Conservation (phyloP, 495 filamentous ascomycete species). For the Penicillium maclennaniae region DNA sequence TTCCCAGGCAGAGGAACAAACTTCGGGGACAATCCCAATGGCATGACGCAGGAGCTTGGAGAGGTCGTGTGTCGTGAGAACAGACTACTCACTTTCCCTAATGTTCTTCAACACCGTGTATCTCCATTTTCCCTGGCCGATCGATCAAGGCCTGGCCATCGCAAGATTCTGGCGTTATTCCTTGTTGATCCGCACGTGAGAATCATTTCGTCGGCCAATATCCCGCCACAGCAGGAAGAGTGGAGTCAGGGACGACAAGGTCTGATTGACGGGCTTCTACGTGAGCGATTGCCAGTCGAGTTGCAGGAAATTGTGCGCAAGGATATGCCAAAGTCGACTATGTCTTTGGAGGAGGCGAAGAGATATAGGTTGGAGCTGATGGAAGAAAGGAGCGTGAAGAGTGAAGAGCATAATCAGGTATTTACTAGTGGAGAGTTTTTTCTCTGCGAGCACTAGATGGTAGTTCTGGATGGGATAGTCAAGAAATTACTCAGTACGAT, state of each 20-base stretch:
- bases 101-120: constrained; percentile 50
- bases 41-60: constrained; percentile 35
- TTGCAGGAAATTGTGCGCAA: constrained; percentile 14
- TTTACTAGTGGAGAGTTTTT: constrained; percentile 1
- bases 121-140: constrained; percentile 49
- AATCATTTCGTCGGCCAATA: constrained; percentile 52
- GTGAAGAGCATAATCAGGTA: not conserved
- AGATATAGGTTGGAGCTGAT: constrained; percentile 47
- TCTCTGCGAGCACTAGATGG: constrained; percentile 1
- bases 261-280: not conserved
- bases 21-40: not conserved
- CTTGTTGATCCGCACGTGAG: constrained; percentile 52
- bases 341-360: constrained; percentile 44
- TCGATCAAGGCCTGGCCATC: constrained; percentile 49
- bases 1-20: constrained; percentile 4
- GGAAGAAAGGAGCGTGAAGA: constrained; percentile 26
- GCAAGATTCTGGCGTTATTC: constrained; percentile 55
- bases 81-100: constrained; percentile 34
- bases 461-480: not conserved
- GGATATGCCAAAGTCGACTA: constrained; percentile 25
- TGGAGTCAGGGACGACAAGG: constrained; percentile 29
- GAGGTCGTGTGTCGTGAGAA: constrained; percentile 26
- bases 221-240: constrained; percentile 50
- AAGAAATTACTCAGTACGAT: not conserved
- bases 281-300: constrained; percentile 1